A percentile compares a stretch with the other conserved stretches of the same genome.
Conservation (phyloP, 805 yeast genomes). For the Ogataea pilisensis region DNA sequence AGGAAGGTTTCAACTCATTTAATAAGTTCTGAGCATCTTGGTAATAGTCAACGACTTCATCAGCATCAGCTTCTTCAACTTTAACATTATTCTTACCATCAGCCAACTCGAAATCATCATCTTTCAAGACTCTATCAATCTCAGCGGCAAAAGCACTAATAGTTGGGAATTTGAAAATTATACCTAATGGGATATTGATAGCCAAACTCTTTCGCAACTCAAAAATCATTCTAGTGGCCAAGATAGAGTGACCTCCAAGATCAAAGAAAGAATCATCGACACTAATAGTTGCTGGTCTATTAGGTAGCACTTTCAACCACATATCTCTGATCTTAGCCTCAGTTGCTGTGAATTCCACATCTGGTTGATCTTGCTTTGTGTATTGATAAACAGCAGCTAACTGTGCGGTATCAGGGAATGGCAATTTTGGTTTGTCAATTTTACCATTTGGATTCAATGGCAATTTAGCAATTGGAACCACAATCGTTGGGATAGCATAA, state of each 20-base stretch:
- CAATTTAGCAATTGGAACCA: constrained; percentile 79
- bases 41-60: constrained; percentile 46
- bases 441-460: constrained; percentile 98
- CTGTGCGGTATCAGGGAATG: constrained; percentile 90
- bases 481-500: constrained; percentile 88
- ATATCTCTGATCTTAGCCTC: constrained; percentile 72
- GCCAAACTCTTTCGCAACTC: constrained; percentile 74
- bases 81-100: constrained; percentile 30
- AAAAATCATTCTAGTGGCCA: constrained; percentile 96
- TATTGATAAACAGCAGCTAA: constrained; percentile 67
- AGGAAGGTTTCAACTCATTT: constrained; percentile 39
- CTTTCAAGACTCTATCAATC: constrained; percentile 53
- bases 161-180: constrained; percentile 87
- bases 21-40: constrained; percentile 65
- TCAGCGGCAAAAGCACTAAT: constrained; percentile 72
- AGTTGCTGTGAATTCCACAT: constrained; percentile 52
- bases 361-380: constrained; percentile 39
- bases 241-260: constrained; percentile 95
- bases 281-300: constrained; percentile 70
- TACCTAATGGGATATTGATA: constrained; percentile 84
- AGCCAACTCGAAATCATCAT: constrained; percentile 43
- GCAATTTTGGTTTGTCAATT: constrained; percentile 94
- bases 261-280: constrained; percentile 91
- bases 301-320: constrained; percentile 85
- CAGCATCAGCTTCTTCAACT: constrained; percentile 23